Base-by-base conservation (phyloP, 441 rosid genomes). In the Adansonia madagascariensis region DNA sequence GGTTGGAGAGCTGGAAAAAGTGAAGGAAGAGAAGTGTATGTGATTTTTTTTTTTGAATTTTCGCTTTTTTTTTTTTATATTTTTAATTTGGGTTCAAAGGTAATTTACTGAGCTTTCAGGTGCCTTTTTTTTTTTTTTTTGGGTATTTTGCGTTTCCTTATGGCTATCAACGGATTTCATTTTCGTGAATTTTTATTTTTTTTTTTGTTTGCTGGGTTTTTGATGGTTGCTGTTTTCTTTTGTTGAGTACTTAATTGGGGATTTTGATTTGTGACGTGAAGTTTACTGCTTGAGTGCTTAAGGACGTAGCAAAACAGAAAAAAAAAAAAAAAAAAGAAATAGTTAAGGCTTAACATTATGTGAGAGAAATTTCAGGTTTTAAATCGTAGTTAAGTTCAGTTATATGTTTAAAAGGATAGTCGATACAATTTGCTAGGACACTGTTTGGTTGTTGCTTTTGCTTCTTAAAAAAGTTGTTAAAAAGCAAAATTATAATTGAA, bases 31-130 rank as follows among this genome's bases (percentile, higher is more conserved):
- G 8, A 18, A 35, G 27, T 20, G 59, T 69, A 27, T 12, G 27
- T 17, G 7, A 4, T 1, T 56, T 18, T 43, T 56, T 39, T 17
- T 6, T 20, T 17, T 55, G 46, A 35, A 14, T 35, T 17, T 2
- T 4, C 8, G 17, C 6, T 11, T 22, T 14, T 41, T 43, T 24
- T 24, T 24, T n/a, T n/a, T n/a, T n/a, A n/a, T 41, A 3, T n/a
- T 65, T 65, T 46, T 65, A 66, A 66, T 66, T 43, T 65, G 20
- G 15, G 27, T 44, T 66, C 53, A 66, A 66, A 43, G 17, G 72
- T 44, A 67, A 46, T 15, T 31, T 18, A 27, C 0, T 63, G 44
- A 35, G 44, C 44, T 63, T 35, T 63, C 67, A 8, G 62, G 1
- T 8, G 14, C 14, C 8, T 18, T 57, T n/a, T 53, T 53, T 53